Evolutionary conservation across 169 alveolate species (phyloP), one percentile per base, ranked within the genome.

Genomic region (Theileria sp.): DNA sequence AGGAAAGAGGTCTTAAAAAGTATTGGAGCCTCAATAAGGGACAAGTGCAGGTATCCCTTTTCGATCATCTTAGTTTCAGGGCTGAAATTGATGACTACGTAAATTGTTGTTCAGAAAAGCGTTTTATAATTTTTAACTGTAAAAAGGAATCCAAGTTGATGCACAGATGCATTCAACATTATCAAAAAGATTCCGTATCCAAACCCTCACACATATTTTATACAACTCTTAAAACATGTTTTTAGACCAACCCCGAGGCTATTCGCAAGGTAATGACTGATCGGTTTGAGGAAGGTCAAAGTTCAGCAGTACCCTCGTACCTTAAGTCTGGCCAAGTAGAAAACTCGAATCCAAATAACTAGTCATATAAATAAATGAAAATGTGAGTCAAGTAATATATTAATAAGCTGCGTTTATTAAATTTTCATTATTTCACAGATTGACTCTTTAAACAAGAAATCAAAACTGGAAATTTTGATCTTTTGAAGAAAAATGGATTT

Each of bases 51-150:
- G 91, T 85, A 70, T 0, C 69, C 23, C 4, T 3, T 26, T 61
- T 15, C 3, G 17, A 13, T 2, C 1, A 17, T 34, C 10, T 30
- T 3, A n/a, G 61, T 1, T 72, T 44, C 74, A 85, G 91, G 85
- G 64, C 91, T 32, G 91, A 85, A 69, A 30, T 85, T 10, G 91
- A 85, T 61, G 91, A 85, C 44, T 85, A 85, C 68, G 87, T 85
- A 21, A 85, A 78, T 58, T 85, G 91, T 80, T 85, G 72, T 72
- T 62, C 78, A 12, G 88, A 60, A 60, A 73, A 54, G 56, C 74
- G 19, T 12, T 73, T 28, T 44, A 61, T 81, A 50, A 58, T 30
- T 58, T 79, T 85, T 71, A 71, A 66, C 19, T 85, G 91, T 67
- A 21, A 70, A 23, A 36, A 79, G 2, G 85, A 85, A 38, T 74